Evolutionary conservation across 1,139 yeast species (phyloP).

Genomic region (Pichia inconspicua): DNA sequence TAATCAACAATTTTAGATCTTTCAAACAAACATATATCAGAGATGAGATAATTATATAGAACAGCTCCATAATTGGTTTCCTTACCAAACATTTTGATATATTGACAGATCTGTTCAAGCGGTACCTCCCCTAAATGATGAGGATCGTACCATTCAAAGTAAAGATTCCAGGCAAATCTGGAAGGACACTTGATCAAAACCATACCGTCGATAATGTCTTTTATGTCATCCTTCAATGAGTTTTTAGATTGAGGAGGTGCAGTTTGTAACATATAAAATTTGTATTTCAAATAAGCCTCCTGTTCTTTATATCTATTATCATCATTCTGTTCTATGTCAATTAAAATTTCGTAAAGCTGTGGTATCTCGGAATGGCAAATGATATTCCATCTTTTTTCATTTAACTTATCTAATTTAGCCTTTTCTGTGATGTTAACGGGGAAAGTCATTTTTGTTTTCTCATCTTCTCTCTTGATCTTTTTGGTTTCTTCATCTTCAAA

Average conservation of each 20-base stretch:
- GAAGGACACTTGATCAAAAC: constrained; percentile 57
- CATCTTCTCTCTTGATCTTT: constrained; percentile 26
- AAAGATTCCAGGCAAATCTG: constrained; percentile 63
- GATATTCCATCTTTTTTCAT: constrained; percentile 42
- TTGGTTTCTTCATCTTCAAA: constrained; percentile 37
- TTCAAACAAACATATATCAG: constrained; percentile 61
- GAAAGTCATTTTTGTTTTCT: constrained; percentile 36
- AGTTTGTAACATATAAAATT: constrained; percentile 44
- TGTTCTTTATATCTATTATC: constrained; percentile 55
- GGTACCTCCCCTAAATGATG: constrained; percentile 8
- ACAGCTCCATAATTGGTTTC: constrained; percentile 52
- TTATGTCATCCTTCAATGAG: constrained; percentile 33
- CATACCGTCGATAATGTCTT: constrained; percentile 63
- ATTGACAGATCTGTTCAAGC: constrained; percentile 23
- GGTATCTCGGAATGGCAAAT: constrained; percentile 46
- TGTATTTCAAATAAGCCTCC: constrained; percentile 49
- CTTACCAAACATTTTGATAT: constrained; percentile 46
- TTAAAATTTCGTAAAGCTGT: constrained; percentile 44
- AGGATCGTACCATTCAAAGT: constrained; percentile 71
- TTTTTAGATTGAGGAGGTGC: constrained; percentile 40
- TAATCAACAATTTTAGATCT: constrained; percentile 24
- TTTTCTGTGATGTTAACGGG: constrained; percentile 34
- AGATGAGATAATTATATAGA: constrained; percentile 49
- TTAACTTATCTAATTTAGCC: constrained; percentile 24
- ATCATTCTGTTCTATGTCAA: constrained; percentile 61